Evolutionary conservation across 345 rosid genomes (phyloP).

Genomic region (Eucalyptus coolabah): DNA sequence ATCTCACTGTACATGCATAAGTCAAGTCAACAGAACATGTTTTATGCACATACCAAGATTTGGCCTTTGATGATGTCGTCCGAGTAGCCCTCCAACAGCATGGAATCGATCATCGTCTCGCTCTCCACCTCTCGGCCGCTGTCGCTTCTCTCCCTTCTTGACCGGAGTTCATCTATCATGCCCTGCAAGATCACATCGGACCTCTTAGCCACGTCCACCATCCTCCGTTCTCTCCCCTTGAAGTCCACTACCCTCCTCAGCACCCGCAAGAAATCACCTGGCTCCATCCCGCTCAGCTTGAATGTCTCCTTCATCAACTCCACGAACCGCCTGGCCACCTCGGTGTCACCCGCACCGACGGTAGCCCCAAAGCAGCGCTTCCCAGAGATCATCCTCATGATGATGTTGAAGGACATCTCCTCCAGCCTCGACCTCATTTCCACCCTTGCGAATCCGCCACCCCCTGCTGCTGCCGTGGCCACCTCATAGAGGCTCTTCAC

Average conservation of each 20-base stretch:
- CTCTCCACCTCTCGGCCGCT: background rate
- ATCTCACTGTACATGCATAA: background rate
- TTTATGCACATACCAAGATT: slow-evolving; percentile 8
- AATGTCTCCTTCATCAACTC: slow-evolving; percentile 17
- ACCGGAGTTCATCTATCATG: slow-evolving; percentile 33
- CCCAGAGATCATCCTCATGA: no score
- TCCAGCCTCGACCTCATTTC: no score
- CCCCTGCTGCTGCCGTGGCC: no score
- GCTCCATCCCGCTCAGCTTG: slow-evolving; percentile 11
- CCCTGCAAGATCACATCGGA: slow-evolving; percentile 29
- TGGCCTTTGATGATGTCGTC: slow-evolving; percentile 38
- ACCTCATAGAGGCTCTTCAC: no score
- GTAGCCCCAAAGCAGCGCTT: background rate
- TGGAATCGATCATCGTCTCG: slow-evolving; percentile 32
- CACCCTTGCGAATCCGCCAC: no score
- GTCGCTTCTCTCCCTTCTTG: background rate
- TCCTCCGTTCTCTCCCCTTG: slow-evolving; percentile 8
- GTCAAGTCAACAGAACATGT: background rate
- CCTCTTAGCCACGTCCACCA: background rate
- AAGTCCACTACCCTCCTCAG: slow-evolving; percentile 15
- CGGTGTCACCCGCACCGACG: background rate
- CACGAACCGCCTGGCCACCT: slow-evolving; percentile 13
- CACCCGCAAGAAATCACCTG: slow-evolving; percentile 27
- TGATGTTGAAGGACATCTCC: no score
- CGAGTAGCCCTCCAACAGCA: slow-evolving; percentile 23